phyloP scores from a whole-genome alignment of 108 stramenopile genomes.

The Aurantiochytrium sp. region DNA sequence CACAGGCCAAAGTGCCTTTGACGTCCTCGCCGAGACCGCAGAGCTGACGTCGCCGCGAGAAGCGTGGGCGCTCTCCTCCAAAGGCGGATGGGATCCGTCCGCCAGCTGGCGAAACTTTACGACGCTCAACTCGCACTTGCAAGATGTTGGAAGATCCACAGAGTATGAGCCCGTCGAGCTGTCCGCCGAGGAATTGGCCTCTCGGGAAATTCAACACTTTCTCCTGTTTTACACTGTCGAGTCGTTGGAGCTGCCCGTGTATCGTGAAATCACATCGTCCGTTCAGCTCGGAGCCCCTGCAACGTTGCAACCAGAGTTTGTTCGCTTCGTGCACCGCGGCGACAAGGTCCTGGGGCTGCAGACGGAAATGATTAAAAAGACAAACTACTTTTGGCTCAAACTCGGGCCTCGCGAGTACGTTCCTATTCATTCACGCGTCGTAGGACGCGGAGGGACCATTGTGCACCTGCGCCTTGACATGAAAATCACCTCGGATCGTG shows the following conservation, averaged over 20 bases:
- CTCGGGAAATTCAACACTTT: not conserved
- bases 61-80: not conserved
- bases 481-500: not conserved
- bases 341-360: not conserved
- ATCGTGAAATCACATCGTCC: not conserved
- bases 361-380: not conserved
- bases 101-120: not conserved
- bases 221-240: not conserved
- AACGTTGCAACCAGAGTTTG: not conserved
- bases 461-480: not conserved
- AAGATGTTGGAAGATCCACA: not conserved
- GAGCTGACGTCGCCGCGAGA: not conserved
- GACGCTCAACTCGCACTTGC: not conserved
- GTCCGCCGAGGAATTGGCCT: not conserved
- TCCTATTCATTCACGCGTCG: not conserved
- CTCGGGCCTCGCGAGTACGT: not conserved
- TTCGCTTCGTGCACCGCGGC: not conserved
- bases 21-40: not conserved
- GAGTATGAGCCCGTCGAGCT: not conserved
- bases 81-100: not conserved
- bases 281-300: not conserved
- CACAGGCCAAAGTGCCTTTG: not conserved
- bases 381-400: not conserved
- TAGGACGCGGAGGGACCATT: not conserved
- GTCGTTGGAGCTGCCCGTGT: not conserved